These are phyloP conservation scores for Aureobasidium sp. DNA, from an alignment of 2,329 filamentous ascomycete genomes.

Conservation along the genomic window DNA sequence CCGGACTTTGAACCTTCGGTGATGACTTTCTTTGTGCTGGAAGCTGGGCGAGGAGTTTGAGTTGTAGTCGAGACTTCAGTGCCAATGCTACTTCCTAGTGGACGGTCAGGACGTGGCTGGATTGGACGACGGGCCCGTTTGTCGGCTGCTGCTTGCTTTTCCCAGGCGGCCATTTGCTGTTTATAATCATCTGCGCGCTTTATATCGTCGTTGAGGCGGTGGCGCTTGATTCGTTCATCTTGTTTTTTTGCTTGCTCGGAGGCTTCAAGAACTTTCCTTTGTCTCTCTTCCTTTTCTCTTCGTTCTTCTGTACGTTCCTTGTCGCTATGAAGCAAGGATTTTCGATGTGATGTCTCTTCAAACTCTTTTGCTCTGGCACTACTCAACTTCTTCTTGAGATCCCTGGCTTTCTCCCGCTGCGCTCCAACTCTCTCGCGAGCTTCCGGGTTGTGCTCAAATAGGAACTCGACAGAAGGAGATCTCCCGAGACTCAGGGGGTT, in stretches of 20 bases:
- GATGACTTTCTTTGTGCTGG: background rate
- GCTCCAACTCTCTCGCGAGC: background rate
- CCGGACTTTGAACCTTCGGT: background rate
- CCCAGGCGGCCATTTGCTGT: background rate
- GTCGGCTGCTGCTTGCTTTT: background rate
- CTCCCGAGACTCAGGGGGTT: background rate
- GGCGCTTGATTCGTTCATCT: background rate
- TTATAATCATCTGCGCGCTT: background rate
- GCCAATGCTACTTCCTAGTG: conserved; percentile 7
- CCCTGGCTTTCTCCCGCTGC: background rate
- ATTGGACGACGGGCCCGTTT: background rate
- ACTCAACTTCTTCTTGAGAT: background rate
- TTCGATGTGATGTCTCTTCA: background rate
- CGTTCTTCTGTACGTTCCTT: background rate
- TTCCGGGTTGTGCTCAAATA: background rate
- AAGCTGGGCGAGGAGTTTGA: background rate
- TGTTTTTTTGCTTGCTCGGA: background rate
- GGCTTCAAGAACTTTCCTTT: background rate
- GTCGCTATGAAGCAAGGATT: background rate
- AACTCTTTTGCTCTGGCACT: background rate
- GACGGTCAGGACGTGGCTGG: background rate
- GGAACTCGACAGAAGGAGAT: conserved; percentile 2
- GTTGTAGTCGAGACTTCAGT: background rate
- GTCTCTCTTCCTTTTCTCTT: background rate
- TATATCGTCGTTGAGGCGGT: conserved; percentile 9